These are phyloP conservation scores for Talaromyces funiculosus DNA, from an alignment of 2,329 filamentous ascomycete species.

Conservation along the genomic window DNA sequence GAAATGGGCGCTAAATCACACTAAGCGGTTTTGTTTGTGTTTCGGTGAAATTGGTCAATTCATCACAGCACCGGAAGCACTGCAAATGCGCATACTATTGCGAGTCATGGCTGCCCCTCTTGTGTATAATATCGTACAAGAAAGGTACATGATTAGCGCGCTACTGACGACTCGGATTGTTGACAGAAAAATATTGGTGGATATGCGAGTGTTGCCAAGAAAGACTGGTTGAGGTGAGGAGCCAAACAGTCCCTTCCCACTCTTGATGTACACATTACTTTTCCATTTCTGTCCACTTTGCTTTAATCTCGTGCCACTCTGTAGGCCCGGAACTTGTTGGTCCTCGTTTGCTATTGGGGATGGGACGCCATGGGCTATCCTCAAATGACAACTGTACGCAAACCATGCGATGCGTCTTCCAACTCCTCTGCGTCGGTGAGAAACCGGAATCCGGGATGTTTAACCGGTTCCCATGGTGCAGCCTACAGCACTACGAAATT, in stretches of 20 bases:
- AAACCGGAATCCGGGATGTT: background rate
- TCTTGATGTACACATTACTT: slow-evolving; percentile 1
- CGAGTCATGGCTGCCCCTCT: slow-evolving; percentile 1
- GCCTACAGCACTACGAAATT: background rate
- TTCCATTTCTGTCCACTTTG: background rate
- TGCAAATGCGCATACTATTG: background rate
- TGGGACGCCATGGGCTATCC: background rate
- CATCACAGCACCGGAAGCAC: background rate
- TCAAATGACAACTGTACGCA: background rate
- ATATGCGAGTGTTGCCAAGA: slow-evolving; percentile 2
- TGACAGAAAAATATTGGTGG: background rate
- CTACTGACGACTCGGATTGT: background rate
- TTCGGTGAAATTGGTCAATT: background rate
- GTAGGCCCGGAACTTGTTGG: background rate
- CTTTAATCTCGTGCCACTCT: slow-evolving; percentile 7
- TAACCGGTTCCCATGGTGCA: background rate
- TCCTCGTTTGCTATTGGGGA: background rate
- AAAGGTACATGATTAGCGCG: background rate
- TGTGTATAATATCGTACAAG: background rate
- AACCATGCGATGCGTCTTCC: slow-evolving; percentile 1
- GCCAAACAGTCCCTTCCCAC: background rate
- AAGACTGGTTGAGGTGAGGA: background rate
- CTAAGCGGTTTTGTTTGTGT: background rate
- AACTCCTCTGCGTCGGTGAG: background rate
- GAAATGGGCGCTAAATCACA: background rate